Evolutionary conservation across 345 rosid species (phyloP), one percentile per base, ranked within the genome.

Genomic region (Eucalyptus marginata): DNA sequence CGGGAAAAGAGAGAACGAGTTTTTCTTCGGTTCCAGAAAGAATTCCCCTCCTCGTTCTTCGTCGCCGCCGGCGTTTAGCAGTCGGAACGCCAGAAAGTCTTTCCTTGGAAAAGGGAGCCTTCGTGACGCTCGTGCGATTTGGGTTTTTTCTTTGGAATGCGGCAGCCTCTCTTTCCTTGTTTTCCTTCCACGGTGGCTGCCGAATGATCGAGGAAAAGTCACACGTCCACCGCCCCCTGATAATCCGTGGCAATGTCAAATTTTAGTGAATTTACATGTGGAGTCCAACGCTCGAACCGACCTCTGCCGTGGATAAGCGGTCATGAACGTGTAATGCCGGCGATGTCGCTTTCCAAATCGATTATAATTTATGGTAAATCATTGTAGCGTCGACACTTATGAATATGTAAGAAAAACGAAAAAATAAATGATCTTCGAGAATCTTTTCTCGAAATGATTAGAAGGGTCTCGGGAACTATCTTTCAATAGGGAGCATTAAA

Each of bases 321-420:
- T 14, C 7, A 29, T 12, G 33, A 17, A n/a, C 18, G 6, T 7
- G 40, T 14, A 4, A 15, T 15, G 76, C 10, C 10, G 22, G 79
- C 1, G 11, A 15, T 4, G 33, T 31, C 12, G 10, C 22, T 68
- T 16, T 68, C 24, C 18, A 17, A 17, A 71, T 71, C 12, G 4
- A 16, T 68, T 16, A 68, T 31, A 33, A 17, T 13, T 8, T 18
- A n/a, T 14, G 5, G 0, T 7, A n/a, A 5, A 64, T 64, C 76
- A 7, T 59, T 27, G 8, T 10, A 27, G 31, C 4, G 8, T 14
- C 10, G 4, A 13, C 3, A 7, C 0, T 3, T 7, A 8, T 31
- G 40, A n/a, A n/a, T 14, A 14, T 29, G 8, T 1, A 62, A 64
- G 17, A n/a, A 7, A n/a, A n/a, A 64, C 3, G 5, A 11, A 62